Percentiles rank a stretch among this genome's conserved stretches.
phyloP scores from a whole-genome alignment of 2,329 filamentous ascomycete genomes.

The Harringtonia aguacate region DNA sequence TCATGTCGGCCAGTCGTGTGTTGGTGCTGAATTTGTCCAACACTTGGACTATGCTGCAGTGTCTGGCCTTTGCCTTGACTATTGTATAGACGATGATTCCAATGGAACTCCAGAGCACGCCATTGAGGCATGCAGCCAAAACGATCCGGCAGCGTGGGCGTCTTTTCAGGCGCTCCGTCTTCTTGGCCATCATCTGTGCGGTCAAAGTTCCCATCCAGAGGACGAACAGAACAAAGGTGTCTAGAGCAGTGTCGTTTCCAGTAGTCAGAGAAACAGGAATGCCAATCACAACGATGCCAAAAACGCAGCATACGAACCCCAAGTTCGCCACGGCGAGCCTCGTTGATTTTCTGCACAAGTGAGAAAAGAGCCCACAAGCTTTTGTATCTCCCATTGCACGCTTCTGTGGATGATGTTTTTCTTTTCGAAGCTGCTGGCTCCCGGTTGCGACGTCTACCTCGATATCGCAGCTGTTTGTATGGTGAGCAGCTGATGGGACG shows the following conservation, averaged over 20 bases:
- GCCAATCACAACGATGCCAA: constrained; percentile 25
- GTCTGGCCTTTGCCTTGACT: constrained; percentile 22
- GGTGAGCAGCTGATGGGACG: background rate
- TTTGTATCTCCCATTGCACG: too few species aligned
- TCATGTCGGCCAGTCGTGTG: constrained; percentile 19
- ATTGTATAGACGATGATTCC: constrained; percentile 31
- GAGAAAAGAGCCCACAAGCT: too few species aligned
- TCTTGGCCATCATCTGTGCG: constrained; percentile 26
- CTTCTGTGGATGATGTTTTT: too few species aligned
- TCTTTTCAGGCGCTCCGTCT: background rate
- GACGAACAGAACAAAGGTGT: constrained; percentile 35
- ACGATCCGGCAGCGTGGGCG: constrained; percentile 14
- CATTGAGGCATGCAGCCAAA: constrained; percentile 31
- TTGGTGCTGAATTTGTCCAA: constrained; percentile 17
- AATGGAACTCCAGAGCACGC: constrained; percentile 36
- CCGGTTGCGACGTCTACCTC: too few species aligned
- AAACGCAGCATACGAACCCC: constrained; percentile 19
- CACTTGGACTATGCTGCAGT: constrained; percentile 11
- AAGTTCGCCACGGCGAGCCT: constrained; percentile 13
- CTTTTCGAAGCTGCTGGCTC: too few species aligned
- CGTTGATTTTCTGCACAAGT: too few species aligned
- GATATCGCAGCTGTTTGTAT: too few species aligned
- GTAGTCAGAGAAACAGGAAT: constrained; percentile 26
- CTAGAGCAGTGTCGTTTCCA: constrained; percentile 26
- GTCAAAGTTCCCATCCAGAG: constrained; percentile 34